Conservation (phyloP, 129 eudicot genomes). For the Calendula officinalis region DNA sequence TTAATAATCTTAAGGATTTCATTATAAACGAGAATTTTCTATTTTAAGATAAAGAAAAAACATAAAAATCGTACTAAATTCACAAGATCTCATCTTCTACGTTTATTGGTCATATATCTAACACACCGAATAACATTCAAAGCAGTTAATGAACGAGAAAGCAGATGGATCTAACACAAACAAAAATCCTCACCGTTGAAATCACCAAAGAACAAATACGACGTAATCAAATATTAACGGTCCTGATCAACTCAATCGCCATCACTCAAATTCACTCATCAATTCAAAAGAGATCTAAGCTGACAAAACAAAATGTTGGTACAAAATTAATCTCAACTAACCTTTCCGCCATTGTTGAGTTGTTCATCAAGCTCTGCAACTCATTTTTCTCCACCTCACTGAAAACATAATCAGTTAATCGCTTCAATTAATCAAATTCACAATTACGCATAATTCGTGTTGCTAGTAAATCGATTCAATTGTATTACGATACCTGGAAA, state of each 20-base stretch:
- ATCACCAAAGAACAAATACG: background rate
- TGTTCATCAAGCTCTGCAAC: slow-evolving; percentile 44
- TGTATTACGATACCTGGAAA: slow-evolving; percentile 34
- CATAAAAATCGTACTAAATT: background rate
- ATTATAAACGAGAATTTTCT: no score
- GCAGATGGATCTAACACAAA: slow-evolving; percentile 23
- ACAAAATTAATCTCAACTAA: slow-evolving; percentile 28
- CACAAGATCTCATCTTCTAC: slow-evolving; percentile 10
- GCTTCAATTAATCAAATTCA: slow-evolving; percentile 12
- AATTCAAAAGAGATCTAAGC: background rate
- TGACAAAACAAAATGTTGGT: slow-evolving; percentile 2
- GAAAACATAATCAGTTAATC: slow-evolving; percentile 10
- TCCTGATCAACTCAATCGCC: slow-evolving; percentile 12
- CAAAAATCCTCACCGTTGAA: background rate
- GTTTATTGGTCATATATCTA: slow-evolving; percentile 1
- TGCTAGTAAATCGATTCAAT: no score
- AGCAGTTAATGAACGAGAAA: slow-evolving; percentile 21
- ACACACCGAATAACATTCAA: slow-evolving; percentile 8
- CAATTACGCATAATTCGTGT: no score
- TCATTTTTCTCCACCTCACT: slow-evolving; percentile 45
- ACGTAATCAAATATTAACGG: background rate
- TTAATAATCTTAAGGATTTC: no score
- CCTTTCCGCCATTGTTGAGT: slow-evolving; percentile 72
- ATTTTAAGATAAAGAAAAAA: background rate
- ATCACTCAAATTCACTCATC: background rate